These are phyloP conservation scores for Flaveria brownii DNA, from an alignment of 129 eudicot species.

Conservation along the genomic window DNA sequence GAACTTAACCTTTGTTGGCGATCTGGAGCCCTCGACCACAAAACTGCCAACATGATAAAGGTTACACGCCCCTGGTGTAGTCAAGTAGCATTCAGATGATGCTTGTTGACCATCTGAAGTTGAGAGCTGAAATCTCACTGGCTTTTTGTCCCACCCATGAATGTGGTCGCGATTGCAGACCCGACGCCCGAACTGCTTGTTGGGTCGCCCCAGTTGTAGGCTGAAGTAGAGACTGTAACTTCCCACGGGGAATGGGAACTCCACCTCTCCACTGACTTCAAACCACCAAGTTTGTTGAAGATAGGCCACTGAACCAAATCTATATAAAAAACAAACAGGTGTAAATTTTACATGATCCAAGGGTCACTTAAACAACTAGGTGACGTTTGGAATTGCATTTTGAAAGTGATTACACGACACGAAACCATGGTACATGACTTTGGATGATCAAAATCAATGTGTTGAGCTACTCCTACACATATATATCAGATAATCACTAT, in stretches of 20 bases:
- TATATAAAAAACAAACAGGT: slow-evolving; percentile 29
- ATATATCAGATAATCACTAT: not conserved
- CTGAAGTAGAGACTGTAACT: slow-evolving; percentile 73
- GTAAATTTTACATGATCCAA: not conserved
- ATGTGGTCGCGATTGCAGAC: slow-evolving; percentile 60
- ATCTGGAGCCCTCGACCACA: slow-evolving; percentile 49
- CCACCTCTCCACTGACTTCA: slow-evolving; percentile 85
- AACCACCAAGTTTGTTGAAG: slow-evolving; percentile 98
- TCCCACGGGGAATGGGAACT: slow-evolving; percentile 84
- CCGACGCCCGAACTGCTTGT: slow-evolving; percentile 65
- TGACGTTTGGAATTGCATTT: not conserved
- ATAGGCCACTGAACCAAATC: slow-evolving; percentile 72
- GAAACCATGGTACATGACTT: no score
- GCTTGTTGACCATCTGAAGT: slow-evolving; percentile 73
- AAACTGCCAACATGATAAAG: slow-evolving; percentile 74
- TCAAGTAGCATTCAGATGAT: slow-evolving; percentile 58
- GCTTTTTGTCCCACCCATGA: slow-evolving; percentile 95
- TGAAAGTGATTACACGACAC: not conserved
- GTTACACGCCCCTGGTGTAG: slow-evolving; percentile 63
- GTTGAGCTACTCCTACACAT: not conserved
- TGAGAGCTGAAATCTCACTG: slow-evolving; percentile 73
- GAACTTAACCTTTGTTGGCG: slow-evolving; percentile 50
- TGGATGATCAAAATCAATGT: no score
- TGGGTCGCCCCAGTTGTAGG: slow-evolving; percentile 56
- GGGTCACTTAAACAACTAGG: not conserved